phyloP scores from a whole-genome alignment of 2,329 filamentous ascomycete species.

The Neofusicoccum sp. region DNA sequence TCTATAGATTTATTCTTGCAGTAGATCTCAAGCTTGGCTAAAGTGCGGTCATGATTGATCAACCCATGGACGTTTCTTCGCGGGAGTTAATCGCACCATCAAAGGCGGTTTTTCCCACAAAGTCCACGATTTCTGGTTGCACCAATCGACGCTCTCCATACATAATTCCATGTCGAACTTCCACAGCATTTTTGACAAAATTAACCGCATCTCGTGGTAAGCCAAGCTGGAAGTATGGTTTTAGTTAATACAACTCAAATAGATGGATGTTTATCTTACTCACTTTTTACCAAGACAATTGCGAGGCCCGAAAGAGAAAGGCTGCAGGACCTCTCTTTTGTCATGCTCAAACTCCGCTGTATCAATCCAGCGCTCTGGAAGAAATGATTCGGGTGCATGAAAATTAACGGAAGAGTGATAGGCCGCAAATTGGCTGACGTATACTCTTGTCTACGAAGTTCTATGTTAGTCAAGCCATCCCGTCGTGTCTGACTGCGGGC shows the following conservation, averaged over 20 bases:
- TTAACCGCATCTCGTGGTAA: conserved; percentile 37
- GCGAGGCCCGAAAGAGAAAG: conserved; percentile 46
- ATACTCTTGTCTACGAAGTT: conserved; percentile 11
- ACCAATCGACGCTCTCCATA: conserved; percentile 39
- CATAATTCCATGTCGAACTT: conserved; percentile 39
- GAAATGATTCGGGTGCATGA: conserved; percentile 34
- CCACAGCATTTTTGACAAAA: conserved; percentile 40
- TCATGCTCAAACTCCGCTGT: conserved; percentile 28
- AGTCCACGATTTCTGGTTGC: conserved; percentile 30
- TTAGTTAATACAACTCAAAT: background rate
- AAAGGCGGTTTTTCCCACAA: conserved; percentile 35
- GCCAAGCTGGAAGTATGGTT: conserved; percentile 28
- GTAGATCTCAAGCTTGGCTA: no score
- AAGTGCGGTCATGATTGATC: no score
- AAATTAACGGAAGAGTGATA: conserved; percentile 30
- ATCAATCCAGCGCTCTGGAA: conserved; percentile 43
- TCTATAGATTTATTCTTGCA: no score
- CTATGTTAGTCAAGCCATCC: background rate
- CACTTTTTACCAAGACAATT: conserved; percentile 37
- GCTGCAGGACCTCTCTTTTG: conserved; percentile 37
- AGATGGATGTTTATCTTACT: background rate
- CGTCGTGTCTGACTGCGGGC: background rate
- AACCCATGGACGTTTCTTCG: background rate
- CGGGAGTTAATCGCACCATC: conserved; percentile 25
- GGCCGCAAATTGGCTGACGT: conserved; percentile 11